Evolutionary conservation across 2,329 filamentous ascomycete genomes (phyloP).

Genomic region (Immersiporthe knoxdaviesiana): DNA sequence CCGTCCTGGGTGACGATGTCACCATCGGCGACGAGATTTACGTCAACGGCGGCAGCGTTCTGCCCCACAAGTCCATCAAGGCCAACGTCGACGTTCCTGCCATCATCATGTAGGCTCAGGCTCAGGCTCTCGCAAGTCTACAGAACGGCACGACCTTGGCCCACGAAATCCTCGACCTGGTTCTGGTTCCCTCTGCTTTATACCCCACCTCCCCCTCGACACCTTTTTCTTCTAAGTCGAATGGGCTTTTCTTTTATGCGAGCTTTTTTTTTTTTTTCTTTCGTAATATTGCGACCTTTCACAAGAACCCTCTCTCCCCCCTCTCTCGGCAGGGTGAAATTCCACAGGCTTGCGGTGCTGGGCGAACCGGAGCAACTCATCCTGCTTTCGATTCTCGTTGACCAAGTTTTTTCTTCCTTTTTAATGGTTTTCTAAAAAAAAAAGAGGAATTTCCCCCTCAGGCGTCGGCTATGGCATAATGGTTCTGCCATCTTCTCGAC

Average conservation of each 20-base stretch:
- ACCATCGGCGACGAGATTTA: slow-evolving; percentile 98
- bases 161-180: neutral
- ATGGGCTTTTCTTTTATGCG: slow-evolving; percentile 13
- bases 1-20: slow-evolving; percentile 96
- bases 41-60: slow-evolving; percentile 92
- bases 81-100: slow-evolving; percentile 84
- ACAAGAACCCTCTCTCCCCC: slow-evolving; percentile 1
- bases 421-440: neutral
- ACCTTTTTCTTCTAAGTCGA: neutral
- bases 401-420: neutral
- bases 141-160: neutral
- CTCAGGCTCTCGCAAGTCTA: too few relatives aligned
- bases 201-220: slow-evolving; percentile 15
- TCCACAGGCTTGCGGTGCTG: slow-evolving; percentile 13
- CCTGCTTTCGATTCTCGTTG: slow-evolving; percentile 8
- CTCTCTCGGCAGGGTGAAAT: slow-evolving; percentile 16
- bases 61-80: slow-evolving; percentile 99
- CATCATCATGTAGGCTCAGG: slow-evolving; percentile 68
- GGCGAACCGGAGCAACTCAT: slow-evolving; percentile 6
- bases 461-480: slow-evolving; percentile 21
- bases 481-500: slow-evolving; percentile 13
- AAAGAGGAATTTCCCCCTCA: neutral
- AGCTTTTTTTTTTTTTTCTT: too few relatives aligned
- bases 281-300: slow-evolving; percentile 17
- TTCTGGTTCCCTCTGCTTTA: slow-evolving; percentile 20